phyloP scores from a whole-genome alignment of 169 alveolate genomes.

The Blepharisma undulans region DNA sequence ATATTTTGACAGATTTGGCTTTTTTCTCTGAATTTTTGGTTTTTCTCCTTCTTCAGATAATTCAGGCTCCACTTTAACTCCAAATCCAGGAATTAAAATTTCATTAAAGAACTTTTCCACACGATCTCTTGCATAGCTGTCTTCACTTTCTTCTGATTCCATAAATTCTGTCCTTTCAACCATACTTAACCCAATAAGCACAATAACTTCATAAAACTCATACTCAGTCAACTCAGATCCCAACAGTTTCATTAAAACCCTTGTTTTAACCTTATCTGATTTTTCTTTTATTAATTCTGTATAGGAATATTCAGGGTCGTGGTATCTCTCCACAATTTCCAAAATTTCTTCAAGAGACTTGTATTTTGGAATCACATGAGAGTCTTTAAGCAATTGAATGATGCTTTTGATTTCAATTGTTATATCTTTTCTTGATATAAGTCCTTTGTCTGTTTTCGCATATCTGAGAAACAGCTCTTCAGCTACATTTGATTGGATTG shows the following conservation, averaged over 20 bases:
- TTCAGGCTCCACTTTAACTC: background rate
- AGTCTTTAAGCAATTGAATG: background rate
- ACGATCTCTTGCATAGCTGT: background rate
- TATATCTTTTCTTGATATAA: background rate
- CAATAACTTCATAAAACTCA: constrained; percentile 35
- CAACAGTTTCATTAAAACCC: constrained; percentile 9
- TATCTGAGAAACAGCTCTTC: constrained; percentile 10
- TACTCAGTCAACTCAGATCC: constrained; percentile 23
- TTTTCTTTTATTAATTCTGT: background rate
- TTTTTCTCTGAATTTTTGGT: background rate
- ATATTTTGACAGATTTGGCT: background rate
- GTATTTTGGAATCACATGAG: background rate
- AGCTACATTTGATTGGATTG: background rate
- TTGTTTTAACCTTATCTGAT: constrained; percentile 24
- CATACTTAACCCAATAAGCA: background rate
- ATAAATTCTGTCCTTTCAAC: background rate
- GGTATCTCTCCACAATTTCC: constrained; percentile 31
- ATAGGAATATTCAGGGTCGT: constrained; percentile 37
- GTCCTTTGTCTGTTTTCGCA: constrained; percentile 15
- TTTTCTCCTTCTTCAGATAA: background rate
- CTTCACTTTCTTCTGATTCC: background rate
- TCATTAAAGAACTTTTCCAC: constrained; percentile 25
- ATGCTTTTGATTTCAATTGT: background rate
- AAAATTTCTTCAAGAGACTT: background rate
- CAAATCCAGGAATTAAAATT: constrained; percentile 2